These are phyloP conservation scores for Saccharum hybrid DNA, from an alignment of 202 grass and related monocot genomes.

Conservation along the genomic window DNA sequence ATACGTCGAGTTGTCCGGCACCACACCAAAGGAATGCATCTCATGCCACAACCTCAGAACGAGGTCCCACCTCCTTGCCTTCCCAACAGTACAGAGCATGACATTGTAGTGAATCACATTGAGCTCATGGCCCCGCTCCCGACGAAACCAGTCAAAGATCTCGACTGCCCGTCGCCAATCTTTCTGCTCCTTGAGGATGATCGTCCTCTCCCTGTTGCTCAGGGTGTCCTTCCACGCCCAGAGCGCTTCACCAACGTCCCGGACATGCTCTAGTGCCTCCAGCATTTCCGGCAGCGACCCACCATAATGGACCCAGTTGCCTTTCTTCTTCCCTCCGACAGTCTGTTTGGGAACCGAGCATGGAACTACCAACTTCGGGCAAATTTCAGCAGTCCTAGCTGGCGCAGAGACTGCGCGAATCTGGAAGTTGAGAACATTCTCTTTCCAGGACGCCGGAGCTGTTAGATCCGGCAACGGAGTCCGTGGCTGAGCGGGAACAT, in stretches of 20 bases:
- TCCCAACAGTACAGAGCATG: slow-evolving; percentile 54
- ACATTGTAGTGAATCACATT: slow-evolving; percentile 96
- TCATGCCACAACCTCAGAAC: slow-evolving; percentile 63
- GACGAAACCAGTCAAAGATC: slow-evolving; percentile 75
- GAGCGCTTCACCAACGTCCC: slow-evolving; percentile 68
- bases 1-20: slow-evolving; percentile 66
- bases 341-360: slow-evolving; percentile 10
- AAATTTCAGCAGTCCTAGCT: slow-evolving; percentile 18
- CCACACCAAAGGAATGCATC: slow-evolving; percentile 63
- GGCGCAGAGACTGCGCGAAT: slow-evolving; percentile 21
- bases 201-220: slow-evolving; percentile 71
- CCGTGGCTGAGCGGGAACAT: neutral
- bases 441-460: slow-evolving; percentile 25
- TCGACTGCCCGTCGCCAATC: slow-evolving; percentile 75
- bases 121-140: slow-evolving; percentile 49
- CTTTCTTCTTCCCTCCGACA: slow-evolving; percentile 37
- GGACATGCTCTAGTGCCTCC: slow-evolving; percentile 51
- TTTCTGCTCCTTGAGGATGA: slow-evolving; percentile 88
- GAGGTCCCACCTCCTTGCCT: slow-evolving; percentile 66
- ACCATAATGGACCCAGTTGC: slow-evolving; percentile 52
- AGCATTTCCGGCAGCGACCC: slow-evolving; percentile 70
- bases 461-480: neutral
- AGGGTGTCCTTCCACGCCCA: slow-evolving; percentile 68
- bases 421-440: slow-evolving; percentile 5
- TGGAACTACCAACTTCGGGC: slow-evolving; percentile 10